Conservation (phyloP, 768 basidiomycete species). For the Psilocybe sp. region DNA sequence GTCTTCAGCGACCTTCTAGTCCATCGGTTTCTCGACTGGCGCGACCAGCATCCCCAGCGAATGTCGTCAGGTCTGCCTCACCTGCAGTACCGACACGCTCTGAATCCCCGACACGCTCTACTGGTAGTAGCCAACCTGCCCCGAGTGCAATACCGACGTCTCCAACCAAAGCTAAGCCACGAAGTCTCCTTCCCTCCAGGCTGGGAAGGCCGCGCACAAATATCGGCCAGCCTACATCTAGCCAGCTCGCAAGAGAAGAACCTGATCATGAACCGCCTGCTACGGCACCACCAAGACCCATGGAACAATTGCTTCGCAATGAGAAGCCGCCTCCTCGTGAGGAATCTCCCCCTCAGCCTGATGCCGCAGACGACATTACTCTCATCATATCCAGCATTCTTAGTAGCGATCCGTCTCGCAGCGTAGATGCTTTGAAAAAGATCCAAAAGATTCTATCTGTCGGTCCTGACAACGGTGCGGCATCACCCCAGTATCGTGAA, state of each 20-base stretch:
- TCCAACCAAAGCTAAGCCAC: constrained; percentile 52
- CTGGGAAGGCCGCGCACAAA: constrained; percentile 64
- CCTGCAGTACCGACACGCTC: constrained; percentile 37
- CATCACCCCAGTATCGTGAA: constrained; percentile 71
- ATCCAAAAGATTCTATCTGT: constrained; percentile 84
- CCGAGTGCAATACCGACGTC: constrained; percentile 34
- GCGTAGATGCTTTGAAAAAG: constrained; percentile 92
- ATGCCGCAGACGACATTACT: constrained; percentile 59
- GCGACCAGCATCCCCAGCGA: constrained; percentile 49
- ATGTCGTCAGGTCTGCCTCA: constrained; percentile 35
- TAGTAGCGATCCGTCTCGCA: constrained; percentile 79
- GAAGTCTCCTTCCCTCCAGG: constrained; percentile 72
- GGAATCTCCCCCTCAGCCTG: constrained; percentile 29
- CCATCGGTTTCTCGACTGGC: constrained; percentile 35
- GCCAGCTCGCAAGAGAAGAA: constrained; percentile 23
- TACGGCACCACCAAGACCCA: constrained; percentile 5
- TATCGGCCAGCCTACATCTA: constrained; percentile 25
- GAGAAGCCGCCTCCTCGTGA: constrained; percentile 9
- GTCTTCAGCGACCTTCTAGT: constrained; percentile 29
- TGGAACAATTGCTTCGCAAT: constrained; percentile 1
- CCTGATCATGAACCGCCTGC: not conserved
- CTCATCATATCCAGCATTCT: constrained; percentile 86
- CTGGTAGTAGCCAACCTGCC: constrained; percentile 17
- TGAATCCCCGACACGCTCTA: constrained; percentile 40
- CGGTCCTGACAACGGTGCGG: constrained; percentile 69